Evolutionary conservation across 2,329 filamentous ascomycete species (phyloP).

Genomic region (Colletotrichum paranaense): DNA sequence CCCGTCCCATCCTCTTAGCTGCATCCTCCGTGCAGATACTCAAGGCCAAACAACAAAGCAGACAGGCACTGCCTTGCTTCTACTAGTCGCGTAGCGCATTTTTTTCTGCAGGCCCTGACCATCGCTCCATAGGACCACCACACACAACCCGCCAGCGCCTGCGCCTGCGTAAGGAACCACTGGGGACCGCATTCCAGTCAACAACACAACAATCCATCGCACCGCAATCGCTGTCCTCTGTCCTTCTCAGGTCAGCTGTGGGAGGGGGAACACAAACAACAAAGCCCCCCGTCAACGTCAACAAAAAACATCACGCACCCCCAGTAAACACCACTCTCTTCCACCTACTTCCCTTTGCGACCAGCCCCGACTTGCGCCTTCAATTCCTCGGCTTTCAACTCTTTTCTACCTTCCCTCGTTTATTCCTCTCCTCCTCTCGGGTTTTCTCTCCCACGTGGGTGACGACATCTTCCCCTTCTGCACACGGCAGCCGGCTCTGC

Average conservation of each 20-base stretch:
- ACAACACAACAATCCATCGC: slow-evolving; percentile 26
- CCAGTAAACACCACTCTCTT: neutral
- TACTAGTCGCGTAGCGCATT: slow-evolving; percentile 26
- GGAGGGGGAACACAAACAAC: slow-evolving; percentile 30
- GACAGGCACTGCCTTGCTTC: slow-evolving; percentile 32
- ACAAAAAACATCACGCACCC: slow-evolving; percentile 32
- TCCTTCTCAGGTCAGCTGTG: neutral
- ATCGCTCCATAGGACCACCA: slow-evolving; percentile 5
- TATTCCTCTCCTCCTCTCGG: neutral
- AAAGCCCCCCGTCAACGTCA: slow-evolving; percentile 25
- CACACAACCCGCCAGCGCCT: slow-evolving; percentile 7
- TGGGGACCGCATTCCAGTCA: slow-evolving; percentile 32
- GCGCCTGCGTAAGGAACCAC: slow-evolving; percentile 17
- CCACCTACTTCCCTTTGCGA: slow-evolving; percentile 11
- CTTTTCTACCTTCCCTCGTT: neutral
- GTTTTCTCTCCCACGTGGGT: slow-evolving; percentile 12
- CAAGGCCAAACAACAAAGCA: slow-evolving; percentile 29
- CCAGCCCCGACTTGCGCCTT: slow-evolving; percentile 9
- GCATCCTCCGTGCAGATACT: slow-evolving; percentile 23
- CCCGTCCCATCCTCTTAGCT: slow-evolving; percentile 22
- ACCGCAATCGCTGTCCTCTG: neutral
- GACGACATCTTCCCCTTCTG: slow-evolving; percentile 14
- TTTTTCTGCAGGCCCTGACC: neutral
- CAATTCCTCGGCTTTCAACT: neutral
- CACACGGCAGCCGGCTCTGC: slow-evolving; percentile 35